phyloP scores from a whole-genome alignment of 2,329 filamentous ascomycete genomes.

The Aspergillus udagawae region DNA sequence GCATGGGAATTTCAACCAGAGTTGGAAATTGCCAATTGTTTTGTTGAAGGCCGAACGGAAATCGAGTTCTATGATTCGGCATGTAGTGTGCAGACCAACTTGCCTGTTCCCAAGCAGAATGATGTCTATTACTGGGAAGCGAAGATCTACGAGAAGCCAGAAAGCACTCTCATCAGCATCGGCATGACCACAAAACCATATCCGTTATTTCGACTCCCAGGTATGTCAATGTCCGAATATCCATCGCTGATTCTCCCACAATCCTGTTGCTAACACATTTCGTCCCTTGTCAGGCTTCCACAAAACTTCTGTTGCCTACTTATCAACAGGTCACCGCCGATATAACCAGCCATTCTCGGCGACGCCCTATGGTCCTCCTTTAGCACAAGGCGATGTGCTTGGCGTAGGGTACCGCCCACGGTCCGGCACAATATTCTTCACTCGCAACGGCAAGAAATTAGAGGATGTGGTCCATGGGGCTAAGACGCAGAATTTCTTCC shows the following conservation, averaged over 20 bases:
- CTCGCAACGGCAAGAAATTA: slow-evolving; percentile 93
- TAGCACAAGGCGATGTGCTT: slow-evolving; percentile 90
- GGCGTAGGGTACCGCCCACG: slow-evolving; percentile 92
- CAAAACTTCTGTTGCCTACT: slow-evolving; percentile 87
- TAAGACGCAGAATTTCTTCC: slow-evolving; percentile 96
- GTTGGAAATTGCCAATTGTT: slow-evolving; percentile 96
- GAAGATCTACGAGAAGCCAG: slow-evolving; percentile 97
- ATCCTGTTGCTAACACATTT: background rate
- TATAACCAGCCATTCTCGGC: slow-evolving; percentile 87
- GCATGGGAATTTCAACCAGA: slow-evolving; percentile 99
- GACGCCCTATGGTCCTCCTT: slow-evolving; percentile 75
- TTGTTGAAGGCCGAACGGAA: slow-evolving; percentile 92
- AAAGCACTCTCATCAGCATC: slow-evolving; percentile 79
- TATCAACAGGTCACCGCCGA: slow-evolving; percentile 79
- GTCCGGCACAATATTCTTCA: slow-evolving; percentile 95
- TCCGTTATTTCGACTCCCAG: slow-evolving; percentile 86
- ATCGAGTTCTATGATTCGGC: slow-evolving; percentile 99
- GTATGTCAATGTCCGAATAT: slow-evolving; percentile 49
- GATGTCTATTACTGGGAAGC: slow-evolving; percentile 99
- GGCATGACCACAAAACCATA: slow-evolving; percentile 97
- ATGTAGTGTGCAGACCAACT: slow-evolving; percentile 93
- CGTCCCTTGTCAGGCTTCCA: slow-evolving; percentile 64
- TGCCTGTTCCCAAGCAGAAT: slow-evolving; percentile 97
- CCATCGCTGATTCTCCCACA: background rate
- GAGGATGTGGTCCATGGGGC: slow-evolving; percentile 91